Percentiles rank a stretch among this genome's conserved stretches.
phyloP scores from a whole-genome alignment of 805 yeast species.

The Starmerella riodocensis region DNA sequence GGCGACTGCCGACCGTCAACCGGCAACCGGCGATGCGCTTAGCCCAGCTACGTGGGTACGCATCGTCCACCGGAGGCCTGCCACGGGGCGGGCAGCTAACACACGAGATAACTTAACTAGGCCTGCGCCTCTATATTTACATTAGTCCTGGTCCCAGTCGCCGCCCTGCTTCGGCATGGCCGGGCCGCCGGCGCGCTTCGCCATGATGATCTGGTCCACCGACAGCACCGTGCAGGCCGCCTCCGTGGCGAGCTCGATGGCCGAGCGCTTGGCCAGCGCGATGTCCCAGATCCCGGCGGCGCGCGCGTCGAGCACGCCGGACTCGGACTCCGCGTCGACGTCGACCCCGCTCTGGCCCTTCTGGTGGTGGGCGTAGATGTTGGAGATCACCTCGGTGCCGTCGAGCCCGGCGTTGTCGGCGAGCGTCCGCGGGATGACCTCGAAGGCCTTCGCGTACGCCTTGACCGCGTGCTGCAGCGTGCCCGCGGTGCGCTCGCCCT shows the following conservation, averaged over 20 bases:
- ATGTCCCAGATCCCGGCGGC: slow-evolving; percentile 66
- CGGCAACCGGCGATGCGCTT: too few relatives aligned
- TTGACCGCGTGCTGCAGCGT: slow-evolving; percentile 85
- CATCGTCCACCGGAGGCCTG: too few relatives aligned
- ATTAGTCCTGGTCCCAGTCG: slow-evolving; percentile 25
- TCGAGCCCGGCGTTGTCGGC: slow-evolving; percentile 93
- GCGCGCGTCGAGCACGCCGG: slow-evolving; percentile 57
- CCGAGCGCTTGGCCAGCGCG: slow-evolving; percentile 66
- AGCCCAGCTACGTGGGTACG: too few relatives aligned
- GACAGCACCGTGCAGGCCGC: slow-evolving; percentile 83
- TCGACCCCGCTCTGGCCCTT: slow-evolving; percentile 44
- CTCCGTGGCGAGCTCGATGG: slow-evolving; percentile 86
- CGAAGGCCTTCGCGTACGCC: slow-evolving; percentile 87
- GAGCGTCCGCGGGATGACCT: slow-evolving; percentile 79
- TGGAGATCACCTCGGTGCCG: slow-evolving; percentile 76
- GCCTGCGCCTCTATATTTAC: not conserved
- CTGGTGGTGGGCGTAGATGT: slow-evolving; percentile 73
- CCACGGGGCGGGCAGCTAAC: too few relatives aligned
- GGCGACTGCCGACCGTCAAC: too few relatives aligned
- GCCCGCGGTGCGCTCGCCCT: slow-evolving; percentile 92
- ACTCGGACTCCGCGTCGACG: slow-evolving; percentile 54
- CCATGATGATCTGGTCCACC: slow-evolving; percentile 96
- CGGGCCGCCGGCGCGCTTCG: slow-evolving; percentile 98
- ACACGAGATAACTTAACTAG: too few relatives aligned
- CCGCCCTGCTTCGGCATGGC: slow-evolving; percentile 59